Conservation (phyloP, 306 rosid genomes). For the Quercus aquifolioides region DNA sequence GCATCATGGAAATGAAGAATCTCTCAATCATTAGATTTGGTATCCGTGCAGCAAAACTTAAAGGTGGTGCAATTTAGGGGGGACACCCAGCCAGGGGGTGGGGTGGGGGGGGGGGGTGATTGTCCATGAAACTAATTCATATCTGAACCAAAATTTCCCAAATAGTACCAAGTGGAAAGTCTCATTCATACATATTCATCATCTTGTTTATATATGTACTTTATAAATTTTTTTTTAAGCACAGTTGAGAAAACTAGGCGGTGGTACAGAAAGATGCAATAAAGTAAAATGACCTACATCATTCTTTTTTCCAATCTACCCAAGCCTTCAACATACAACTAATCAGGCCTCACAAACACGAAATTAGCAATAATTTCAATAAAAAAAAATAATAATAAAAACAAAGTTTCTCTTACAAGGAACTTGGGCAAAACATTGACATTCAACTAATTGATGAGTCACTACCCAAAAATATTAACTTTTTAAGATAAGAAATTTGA, state of each 20-base stretch:
- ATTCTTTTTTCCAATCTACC: background rate
- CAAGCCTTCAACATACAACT: background rate
- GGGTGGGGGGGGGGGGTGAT: no score
- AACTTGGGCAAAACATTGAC: background rate
- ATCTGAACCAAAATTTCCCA: no score
- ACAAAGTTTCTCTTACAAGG: background rate
- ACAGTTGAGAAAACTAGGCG: background rate
- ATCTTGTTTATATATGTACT: background rate
- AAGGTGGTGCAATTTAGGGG: no score
- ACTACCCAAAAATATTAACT: background rate
- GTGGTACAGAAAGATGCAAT: background rate
- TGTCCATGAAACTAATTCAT: no score
- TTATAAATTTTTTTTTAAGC: background rate
- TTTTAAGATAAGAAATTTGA: background rate
- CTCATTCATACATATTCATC: background rate
- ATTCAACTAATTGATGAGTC: background rate
- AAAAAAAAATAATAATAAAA: no score
- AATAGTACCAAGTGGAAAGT: background rate
- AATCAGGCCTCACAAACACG: background rate
- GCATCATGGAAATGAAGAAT: constrained; percentile 32
- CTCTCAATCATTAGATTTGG: background rate
- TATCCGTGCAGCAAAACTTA: no score
- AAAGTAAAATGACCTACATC: background rate
- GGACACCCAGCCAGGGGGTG: no score
- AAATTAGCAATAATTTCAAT: background rate